Base-by-base conservation (phyloP, 495 filamentous ascomycete species). In the Bathelium albidoporum region DNA sequence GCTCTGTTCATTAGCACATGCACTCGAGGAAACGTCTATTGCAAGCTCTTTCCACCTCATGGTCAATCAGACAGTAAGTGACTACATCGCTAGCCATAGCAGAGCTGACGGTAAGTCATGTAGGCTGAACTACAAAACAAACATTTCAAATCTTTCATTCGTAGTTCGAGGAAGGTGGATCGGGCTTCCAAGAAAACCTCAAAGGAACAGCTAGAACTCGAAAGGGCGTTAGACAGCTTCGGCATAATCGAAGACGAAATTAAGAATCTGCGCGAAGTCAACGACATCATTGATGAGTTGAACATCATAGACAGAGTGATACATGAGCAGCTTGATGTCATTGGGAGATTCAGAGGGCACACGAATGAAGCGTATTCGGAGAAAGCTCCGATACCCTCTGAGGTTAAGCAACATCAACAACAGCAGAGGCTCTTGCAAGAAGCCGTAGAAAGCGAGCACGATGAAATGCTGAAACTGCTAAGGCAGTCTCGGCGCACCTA, bases 271-370 rank as follows among this genome's bases (percentile, higher is more conserved):
- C 9, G 31, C 14, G 58, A 60, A 32, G 31, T 60, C 26, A 60
- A 34, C 18, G 58, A 60, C 32, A 34, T 60, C 31, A 31, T 32
- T 12, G 58, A 60, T 29, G 58, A 60, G 20, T 26, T 60, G 24
- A 60, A 20, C 20, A 60, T 60, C 20, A 60, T 60, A 10, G 58
- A 39, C 11, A 60, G n/a, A 11, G 31, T 60, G 20, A 31, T 29
- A 20, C 20, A 28, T 34, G 20, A 60, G 58, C 58, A 60, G 20
- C 20, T 5, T 60, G 24, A 31, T 20, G 32, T 34, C 26, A 34
- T 60, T 9, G 26, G 32, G 49, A n/a, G 7, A 55, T 29, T 55
- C 26, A 7, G 20, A 55, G 49, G 20, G 7, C 7, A 55, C 11
- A n/a, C 10, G 11, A 55, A 55, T 11, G n/a, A 55, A 20, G 49